Base-by-base conservation (phyloP, 164 flowering plant genomes). In the Tetrastigma voinierianum region DNA sequence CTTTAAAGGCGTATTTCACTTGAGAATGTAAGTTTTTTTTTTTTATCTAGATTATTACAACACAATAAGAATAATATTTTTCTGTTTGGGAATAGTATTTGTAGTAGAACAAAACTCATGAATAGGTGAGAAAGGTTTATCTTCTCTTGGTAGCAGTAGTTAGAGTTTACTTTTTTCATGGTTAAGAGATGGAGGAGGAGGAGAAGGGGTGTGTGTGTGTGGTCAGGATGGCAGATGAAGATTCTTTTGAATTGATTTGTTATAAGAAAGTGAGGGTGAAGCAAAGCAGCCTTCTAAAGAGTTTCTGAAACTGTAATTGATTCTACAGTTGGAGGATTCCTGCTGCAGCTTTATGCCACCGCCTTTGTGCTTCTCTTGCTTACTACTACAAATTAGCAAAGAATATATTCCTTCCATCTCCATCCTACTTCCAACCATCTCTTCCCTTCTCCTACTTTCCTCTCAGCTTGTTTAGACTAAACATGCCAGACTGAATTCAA, bases 271-370 rank as follows among this genome's bases (percentile, higher is more conserved):
- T 52, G 49, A 61, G 48, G 57, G 48, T 12, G 54, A 17, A 62
- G 66, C 8, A 73, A 67, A 73, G 57, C 76, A 67, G 76, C 48
- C 71, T 62, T 67, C 65, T 69, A 23, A 66, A 65, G 67, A 57
- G 71, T 61, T 63, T 68, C 64, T 58, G 25, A 64, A 52, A 68
- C 57, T 61, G 73, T 10, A 61, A 23, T 61, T 66, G 73, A 65
- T 58, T 70, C 25, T 44, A 45, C 62, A 24, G 51, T 46, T 49
- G 49, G 32, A 49, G 62, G 64, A 49, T 49, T 59, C 70, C 64
- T 11, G 14, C 24, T 67, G 70, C 70, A 67, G 70, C 64, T 43
- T 67, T 59, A 40, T 49, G 51, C 40, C 24, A 65, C n/a, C 21
- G 17, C 20, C 18, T 65, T n/a, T 65, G 70, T 59, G 57, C 11